These are phyloP conservation scores for Ampelocalamus luodianensis DNA, from an alignment of 176 grass and related monocot genomes.

Conservation along the genomic window DNA sequence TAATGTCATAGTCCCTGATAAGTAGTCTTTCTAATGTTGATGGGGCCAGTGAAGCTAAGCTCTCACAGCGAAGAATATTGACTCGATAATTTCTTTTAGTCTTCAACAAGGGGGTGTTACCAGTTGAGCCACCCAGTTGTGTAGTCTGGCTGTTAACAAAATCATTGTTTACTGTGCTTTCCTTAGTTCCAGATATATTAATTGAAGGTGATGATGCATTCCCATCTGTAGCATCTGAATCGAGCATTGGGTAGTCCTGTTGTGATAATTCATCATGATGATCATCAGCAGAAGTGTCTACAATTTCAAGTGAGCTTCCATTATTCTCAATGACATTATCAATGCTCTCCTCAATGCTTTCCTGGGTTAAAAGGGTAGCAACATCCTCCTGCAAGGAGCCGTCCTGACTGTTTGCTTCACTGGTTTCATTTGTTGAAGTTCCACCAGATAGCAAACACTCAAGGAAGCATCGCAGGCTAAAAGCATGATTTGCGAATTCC, in stretches of 20 bases:
- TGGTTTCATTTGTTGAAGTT: conserved; percentile 43
- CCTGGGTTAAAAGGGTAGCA: conserved; percentile 22
- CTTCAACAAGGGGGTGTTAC: conserved; percentile 34
- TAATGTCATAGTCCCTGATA: conserved; percentile 86
- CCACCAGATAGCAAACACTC: conserved; percentile 87
- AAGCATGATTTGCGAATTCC: conserved; percentile 96
- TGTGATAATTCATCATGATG: conserved; percentile 11
- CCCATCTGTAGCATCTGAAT: conserved; percentile 31
- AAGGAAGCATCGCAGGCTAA: conserved; percentile 85
- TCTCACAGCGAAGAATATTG: conserved; percentile 94
- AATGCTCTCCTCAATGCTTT: conserved; percentile 4
- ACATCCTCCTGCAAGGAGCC: conserved; percentile 39
- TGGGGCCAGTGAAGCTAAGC: conserved; percentile 75
- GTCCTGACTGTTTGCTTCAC: conserved; percentile 33
- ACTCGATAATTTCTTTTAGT: conserved; percentile 77
- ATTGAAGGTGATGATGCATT: conserved; percentile 23
- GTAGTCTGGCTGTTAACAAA: conserved; percentile 9
- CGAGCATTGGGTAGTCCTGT: conserved; percentile 20
- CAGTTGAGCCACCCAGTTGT: conserved; percentile 31
- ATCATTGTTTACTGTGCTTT: conserved; percentile 31
- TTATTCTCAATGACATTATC: conserved; percentile 27
- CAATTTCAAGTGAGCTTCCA: conserved; percentile 14
- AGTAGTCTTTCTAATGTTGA: conserved; percentile 81
- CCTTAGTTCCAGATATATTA: conserved; percentile 18
- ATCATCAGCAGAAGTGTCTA: background rate